These are phyloP conservation scores for Cantharellus cinnabarinus DNA, from an alignment of 768 basidiomycete genomes.

Conservation along the genomic window DNA sequence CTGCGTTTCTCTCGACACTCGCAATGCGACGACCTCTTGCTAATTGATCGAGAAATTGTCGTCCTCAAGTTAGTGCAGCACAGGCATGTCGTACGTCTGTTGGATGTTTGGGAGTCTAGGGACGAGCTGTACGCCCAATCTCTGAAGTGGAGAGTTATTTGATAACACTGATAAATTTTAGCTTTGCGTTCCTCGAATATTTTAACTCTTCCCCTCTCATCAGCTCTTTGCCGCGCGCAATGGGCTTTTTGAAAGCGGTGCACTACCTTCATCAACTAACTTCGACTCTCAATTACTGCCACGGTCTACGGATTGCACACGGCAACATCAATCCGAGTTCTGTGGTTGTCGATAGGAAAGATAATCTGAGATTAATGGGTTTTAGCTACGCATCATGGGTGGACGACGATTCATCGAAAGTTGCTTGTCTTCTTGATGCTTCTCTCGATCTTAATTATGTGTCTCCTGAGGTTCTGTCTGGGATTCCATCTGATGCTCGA, in stretches of 20 bases:
- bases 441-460: conserved; percentile 97
- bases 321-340: conserved; percentile 98
- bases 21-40: conserved; percentile 20
- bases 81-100: conserved; percentile 86
- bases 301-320: conserved; percentile 93
- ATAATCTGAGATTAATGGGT: conserved; percentile 84
- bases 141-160: not conserved
- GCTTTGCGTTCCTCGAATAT: not conserved
- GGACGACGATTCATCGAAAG: conserved; percentile 61
- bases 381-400: conserved; percentile 98
- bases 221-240: conserved; percentile 90
- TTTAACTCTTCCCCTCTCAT: conserved; percentile 52
- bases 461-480: conserved; percentile 88
- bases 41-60: conserved; percentile 85
- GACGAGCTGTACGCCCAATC: conserved; percentile 38
- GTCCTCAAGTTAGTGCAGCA: conserved; percentile 99
- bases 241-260: conserved; percentile 78
- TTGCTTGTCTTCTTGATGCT: conserved; percentile 90
- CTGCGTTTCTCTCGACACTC: conserved; percentile 43
- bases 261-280: conserved; percentile 92
- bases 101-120: conserved; percentile 88
- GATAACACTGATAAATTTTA: not conserved
- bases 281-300: conserved; percentile 88
- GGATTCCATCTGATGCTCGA: conserved; percentile 69
- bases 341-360: conserved; percentile 52